Conservation (phyloP, 148 eudicot genomes). For the Salicornia ramosissima region DNA sequence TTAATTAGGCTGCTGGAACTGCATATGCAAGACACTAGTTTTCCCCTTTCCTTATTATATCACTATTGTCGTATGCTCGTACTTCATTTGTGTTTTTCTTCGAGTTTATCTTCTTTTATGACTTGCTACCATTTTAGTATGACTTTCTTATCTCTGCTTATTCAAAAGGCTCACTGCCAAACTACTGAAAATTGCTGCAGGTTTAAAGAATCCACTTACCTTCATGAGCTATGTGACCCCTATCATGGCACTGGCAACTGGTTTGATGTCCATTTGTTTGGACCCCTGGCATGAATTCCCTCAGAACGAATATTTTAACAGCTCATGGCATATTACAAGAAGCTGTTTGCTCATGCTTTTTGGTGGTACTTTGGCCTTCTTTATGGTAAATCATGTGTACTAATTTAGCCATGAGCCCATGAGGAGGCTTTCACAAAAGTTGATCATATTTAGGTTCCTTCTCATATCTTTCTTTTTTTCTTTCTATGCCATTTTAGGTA, state of each 20-base stretch:
- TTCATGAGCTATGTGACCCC: constrained; percentile 98
- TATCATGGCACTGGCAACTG: constrained; percentile 80
- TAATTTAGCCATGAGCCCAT: constrained; percentile 5
- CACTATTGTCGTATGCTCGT: neutral
- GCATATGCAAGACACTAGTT: neutral
- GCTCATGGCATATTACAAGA: constrained; percentile 58
- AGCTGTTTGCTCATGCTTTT: constrained; percentile 92
- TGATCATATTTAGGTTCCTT: constrained; percentile 1
- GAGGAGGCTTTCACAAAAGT: neutral
- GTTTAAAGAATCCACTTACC: constrained; percentile 85
- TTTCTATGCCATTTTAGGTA: constrained; percentile 47
- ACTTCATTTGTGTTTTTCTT: neutral
- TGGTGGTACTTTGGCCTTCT: constrained; percentile 94
- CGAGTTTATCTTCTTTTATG: neutral
- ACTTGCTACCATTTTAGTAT: neutral
- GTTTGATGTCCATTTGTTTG: constrained; percentile 59
- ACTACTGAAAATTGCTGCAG: constrained; percentile 29
- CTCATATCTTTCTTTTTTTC: neutral
- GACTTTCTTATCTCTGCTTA: neutral
- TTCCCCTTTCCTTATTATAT: neutral
- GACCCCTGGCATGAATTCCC: constrained; percentile 90
- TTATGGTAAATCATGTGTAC: constrained; percentile 52
- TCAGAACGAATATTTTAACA: constrained; percentile 61
- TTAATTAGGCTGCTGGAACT: neutral
- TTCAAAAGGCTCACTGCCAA: too few relatives aligned